Conservation (phyloP, 176 grass and related monocot genomes). For the Avena sativa region DNA sequence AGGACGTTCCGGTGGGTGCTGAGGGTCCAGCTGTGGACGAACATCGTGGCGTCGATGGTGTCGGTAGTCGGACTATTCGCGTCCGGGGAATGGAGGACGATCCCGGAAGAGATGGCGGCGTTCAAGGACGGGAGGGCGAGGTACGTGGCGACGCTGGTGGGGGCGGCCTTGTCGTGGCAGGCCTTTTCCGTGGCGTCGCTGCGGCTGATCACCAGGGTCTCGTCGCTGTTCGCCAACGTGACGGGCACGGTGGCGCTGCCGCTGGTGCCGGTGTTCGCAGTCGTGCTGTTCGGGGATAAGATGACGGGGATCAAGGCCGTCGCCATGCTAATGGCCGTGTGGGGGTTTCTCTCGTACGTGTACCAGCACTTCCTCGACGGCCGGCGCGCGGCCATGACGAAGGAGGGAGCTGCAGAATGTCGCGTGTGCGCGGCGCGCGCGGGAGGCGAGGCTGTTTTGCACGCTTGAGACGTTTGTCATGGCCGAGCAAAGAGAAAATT, state of each 20-base stretch:
- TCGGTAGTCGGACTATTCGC: slow-evolving; percentile 44
- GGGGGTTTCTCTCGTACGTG: slow-evolving; percentile 86
- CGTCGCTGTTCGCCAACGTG: slow-evolving; percentile 89
- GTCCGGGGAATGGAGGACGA: background rate
- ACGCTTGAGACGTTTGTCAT: background rate
- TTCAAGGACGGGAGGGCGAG: slow-evolving; percentile 58
- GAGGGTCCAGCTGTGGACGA: slow-evolving; percentile 44
- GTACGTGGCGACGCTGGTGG: slow-evolving; percentile 67
- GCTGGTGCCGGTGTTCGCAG: slow-evolving; percentile 77
- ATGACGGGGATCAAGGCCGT: slow-evolving; percentile 80
- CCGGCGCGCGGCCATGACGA: background rate
- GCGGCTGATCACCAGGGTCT: slow-evolving; percentile 57
- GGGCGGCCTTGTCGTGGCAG: slow-evolving; percentile 66
- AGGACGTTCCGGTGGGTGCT: slow-evolving; percentile 51
- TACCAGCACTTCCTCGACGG: slow-evolving; percentile 85
- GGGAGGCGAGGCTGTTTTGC: background rate
- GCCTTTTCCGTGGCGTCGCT: slow-evolving; percentile 44
- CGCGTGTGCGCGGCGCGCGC: slow-evolving; percentile 22
- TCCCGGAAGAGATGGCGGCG: slow-evolving; percentile 56
- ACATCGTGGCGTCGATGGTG: slow-evolving; percentile 40
- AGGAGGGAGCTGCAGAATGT: background rate
- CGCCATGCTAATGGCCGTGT: slow-evolving; percentile 75
- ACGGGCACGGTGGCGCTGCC: slow-evolving; percentile 67
- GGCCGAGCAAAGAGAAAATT: no score
- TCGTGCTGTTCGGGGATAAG: slow-evolving; percentile 67